Conservation (phyloP, 768 basidiomycete species). For the Chalciporus pseudorubinellus region DNA sequence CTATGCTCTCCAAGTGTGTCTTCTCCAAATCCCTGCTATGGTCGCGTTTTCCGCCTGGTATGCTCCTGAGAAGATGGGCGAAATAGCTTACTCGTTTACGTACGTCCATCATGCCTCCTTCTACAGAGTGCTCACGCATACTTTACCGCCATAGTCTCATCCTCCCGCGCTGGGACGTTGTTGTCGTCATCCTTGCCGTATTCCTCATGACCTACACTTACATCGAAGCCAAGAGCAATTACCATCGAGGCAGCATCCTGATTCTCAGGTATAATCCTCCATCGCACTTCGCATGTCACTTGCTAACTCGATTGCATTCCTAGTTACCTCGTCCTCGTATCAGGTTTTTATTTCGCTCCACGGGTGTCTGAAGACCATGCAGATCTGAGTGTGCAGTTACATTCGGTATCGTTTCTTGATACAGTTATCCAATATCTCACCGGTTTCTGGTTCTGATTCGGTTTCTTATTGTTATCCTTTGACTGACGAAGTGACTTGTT, state of each 20-base stretch:
- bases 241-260: conserved; percentile 94
- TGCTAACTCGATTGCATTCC: neutral
- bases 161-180: conserved; percentile 98
- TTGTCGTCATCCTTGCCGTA: conserved; percentile 91
- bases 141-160: conserved; percentile 60
- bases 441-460: conserved; percentile 13
- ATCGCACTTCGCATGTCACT: neutral
- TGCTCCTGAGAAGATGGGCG: conserved; percentile 80
- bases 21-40: conserved; percentile 98
- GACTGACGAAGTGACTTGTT: conserved; percentile 1
- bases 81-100: conserved; percentile 91
- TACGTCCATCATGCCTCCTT: conserved; percentile 42
- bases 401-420: conserved; percentile 4
- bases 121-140: conserved; percentile 1
- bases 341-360: conserved; percentile 93
- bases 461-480: neutral
- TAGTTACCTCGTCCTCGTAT: conserved; percentile 87
- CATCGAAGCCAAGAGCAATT: conserved; percentile 98
- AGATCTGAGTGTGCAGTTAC: conserved; percentile 6
- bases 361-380: conserved; percentile 23
- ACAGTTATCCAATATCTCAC: conserved; percentile 9
- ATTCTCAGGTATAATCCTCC: conserved; percentile 68
- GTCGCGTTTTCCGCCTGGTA: conserved; percentile 98
- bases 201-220: conserved; percentile 99
- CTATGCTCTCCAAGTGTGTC: conserved; percentile 96